Conservation (phyloP, 164 flowering plant species). For the Cinnamomum chago region DNA sequence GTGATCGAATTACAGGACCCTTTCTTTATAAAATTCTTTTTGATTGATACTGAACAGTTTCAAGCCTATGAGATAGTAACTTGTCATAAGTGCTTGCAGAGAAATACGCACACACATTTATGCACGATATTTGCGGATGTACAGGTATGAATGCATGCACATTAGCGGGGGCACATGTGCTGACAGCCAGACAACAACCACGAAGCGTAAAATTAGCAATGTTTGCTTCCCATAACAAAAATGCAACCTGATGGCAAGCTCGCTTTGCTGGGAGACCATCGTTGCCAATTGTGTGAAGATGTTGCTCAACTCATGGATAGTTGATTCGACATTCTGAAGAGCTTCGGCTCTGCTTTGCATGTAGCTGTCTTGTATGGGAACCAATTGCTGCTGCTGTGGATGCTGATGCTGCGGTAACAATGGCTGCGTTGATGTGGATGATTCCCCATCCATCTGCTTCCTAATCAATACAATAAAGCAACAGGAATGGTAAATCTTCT, state of each 20-base stretch:
- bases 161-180: neutral
- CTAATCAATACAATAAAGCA: slow-evolving; percentile 28
- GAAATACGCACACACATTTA: too few relatives aligned
- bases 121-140: neutral
- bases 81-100: neutral
- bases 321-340: slow-evolving; percentile 96
- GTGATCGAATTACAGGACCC: too few relatives aligned
- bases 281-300: slow-evolving; percentile 94
- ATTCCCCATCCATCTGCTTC: slow-evolving; percentile 61
- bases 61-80: neutral
- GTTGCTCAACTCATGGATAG: slow-evolving; percentile 82
- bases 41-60: neutral
- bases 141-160: neutral
- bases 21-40: too few relatives aligned
- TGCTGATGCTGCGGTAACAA: slow-evolving; percentile 39
- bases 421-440: slow-evolving; percentile 45
- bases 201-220: too few relatives aligned
- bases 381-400: slow-evolving; percentile 61
- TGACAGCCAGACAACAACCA: neutral
- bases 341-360: slow-evolving; percentile 99
- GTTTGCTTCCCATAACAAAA: neutral
- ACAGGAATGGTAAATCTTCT: neutral
- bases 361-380: slow-evolving; percentile 87
- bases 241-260: slow-evolving; percentile 80
- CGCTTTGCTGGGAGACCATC: slow-evolving; percentile 97